Evolutionary conservation across 2,329 filamentous ascomycete genomes (phyloP), one percentile per base, ranked within the genome.

Genomic region (Metarhizium album): DNA sequence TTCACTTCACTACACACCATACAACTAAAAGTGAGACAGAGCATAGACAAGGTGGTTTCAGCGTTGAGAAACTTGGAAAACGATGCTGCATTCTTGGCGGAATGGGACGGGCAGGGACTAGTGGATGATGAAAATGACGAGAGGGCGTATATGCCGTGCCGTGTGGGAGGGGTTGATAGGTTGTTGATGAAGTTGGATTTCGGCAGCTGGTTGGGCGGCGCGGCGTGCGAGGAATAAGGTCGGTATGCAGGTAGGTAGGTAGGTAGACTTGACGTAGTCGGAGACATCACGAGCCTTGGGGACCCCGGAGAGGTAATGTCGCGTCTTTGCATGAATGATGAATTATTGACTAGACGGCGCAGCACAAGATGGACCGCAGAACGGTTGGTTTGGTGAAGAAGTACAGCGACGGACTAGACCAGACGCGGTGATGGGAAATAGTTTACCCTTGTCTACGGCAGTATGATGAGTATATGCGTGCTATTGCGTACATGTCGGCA

Each of bases 111-210:
- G 31, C 64, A 63, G 18, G 59, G 51, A 9, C 58, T 55, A 22
- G 59, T 59, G 20, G 60, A 64, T 37, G 73, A 76, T 31, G 70
- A 71, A 38, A 74, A 71, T 0, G 64, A 64, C 38, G 61, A 59
- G 27, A 58, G 59, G 49, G 61, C 58, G 54, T 95, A 87, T 64
- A 74, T 83, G 29, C 85, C 88, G 1, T 76, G 80, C 54, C 82
- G 85, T 53, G 79, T 88, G 3, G 87, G 87, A 0, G 87, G 89
- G 1, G 81, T 96, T 45, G 89, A 95, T 69, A 75, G 87, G 52
- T 68, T 96, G 62, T 67, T 96, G 63, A 95, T 95, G 88, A 95
- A 95, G 72, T 71, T 96, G 59, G 90, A 95, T 61, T 81, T 82
- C 64, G 79, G 78, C 20, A 75, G 69, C 49, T 82, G 78, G 78